Base-by-base conservation (phyloP, 768 basidiomycete species). In the Suillus tomentosus region DNA sequence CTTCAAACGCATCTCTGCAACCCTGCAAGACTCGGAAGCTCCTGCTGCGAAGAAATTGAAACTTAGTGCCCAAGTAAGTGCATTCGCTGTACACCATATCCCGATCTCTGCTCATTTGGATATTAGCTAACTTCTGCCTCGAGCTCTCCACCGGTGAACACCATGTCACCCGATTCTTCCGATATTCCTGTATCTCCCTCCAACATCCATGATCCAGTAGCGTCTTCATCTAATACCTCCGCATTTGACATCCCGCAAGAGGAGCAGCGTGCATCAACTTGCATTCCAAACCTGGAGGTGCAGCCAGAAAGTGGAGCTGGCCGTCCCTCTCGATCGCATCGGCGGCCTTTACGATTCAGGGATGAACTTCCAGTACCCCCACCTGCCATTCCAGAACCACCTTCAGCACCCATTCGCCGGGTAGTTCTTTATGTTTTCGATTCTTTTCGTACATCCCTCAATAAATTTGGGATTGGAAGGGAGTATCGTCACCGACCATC, bases 321-420 rank as follows among this genome's bases (percentile, higher is more conserved):
- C 17, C 31, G 9, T 24, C 54, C 51, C 24, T 36, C 59, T 34
- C n/a, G 47, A 15, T 11, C 55, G 36, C 22, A 31, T n/a, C 17
- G 48, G 15, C 27, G 51, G 11, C 63, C 66, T 37, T 55, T 55
- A 50, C 39, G 39, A 13, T 71, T 64, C 55, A 31, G 63, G 19
- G 71, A 72, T 43, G n/a, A 55, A 24, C 68, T 68, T 5, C 70
- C 69, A 1, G 68, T 68, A 24, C 57, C 60, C 10, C 66, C 64
- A 7, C 53, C 60, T n/a, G 24, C 59, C n/a, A 42, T 57, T 45
- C 34, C 22, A 31, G 47, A n/a, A 13, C 56, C 40, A 36, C 5
- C 24, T 50, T n/a, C 66, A 45, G n/a, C 36, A 34, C 39, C 39
- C 39, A 14, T 39, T 39, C 39, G 27, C 3, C 27, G 42, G 13